Percentiles rank a stretch among this genome's conserved stretches.
Evolutionary conservation across 176 grass and related monocot species (phyloP).

Genomic region (Lolium rigidum): DNA sequence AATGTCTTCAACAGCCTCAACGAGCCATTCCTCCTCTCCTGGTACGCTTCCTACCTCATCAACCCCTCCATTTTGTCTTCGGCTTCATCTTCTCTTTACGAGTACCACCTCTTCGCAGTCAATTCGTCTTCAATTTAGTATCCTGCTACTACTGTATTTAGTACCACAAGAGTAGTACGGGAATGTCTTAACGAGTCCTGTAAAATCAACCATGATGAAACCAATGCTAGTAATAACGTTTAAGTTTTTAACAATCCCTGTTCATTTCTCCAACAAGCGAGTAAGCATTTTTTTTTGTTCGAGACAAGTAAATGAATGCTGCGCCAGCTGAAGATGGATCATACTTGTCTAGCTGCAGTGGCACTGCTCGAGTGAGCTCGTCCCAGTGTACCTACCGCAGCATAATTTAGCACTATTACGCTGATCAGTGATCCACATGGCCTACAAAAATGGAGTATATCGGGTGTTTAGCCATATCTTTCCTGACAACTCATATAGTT

Average conservation of each 20-base stretch:
- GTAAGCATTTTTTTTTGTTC: not conserved
- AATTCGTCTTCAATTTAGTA: too few species aligned
- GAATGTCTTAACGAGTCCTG: not conserved
- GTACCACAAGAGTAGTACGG: too few species aligned
- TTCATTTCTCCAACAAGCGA: not conserved
- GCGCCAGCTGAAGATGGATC: not conserved
- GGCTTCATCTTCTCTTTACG: too few species aligned
- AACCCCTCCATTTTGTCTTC: too few species aligned
- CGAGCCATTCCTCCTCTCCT: slow-evolving; percentile 95
- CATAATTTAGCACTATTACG: not conserved
- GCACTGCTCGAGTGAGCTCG: not conserved
- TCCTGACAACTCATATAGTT: slow-evolving; percentile 43
- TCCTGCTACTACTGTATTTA: too few species aligned
- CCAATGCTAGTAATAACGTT: not conserved
- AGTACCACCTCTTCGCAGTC: too few species aligned
- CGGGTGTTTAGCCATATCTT: slow-evolving; percentile 33
- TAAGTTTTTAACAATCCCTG: not conserved
- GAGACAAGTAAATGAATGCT: not conserved
- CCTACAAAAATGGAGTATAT: not conserved
- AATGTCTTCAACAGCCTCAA: slow-evolving; percentile 90
- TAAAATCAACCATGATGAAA: not conserved
- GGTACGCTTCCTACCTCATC: slow-evolving; percentile 38
- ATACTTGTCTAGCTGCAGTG: not conserved
- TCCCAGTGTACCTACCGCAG: slow-evolving; percentile 25
- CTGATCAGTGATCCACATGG: not conserved